Percentiles rank a stretch among this genome's conserved stretches.
phyloP scores from a whole-genome alignment of 805 yeast species.

The Kodamaea kaohsiungensis region DNA sequence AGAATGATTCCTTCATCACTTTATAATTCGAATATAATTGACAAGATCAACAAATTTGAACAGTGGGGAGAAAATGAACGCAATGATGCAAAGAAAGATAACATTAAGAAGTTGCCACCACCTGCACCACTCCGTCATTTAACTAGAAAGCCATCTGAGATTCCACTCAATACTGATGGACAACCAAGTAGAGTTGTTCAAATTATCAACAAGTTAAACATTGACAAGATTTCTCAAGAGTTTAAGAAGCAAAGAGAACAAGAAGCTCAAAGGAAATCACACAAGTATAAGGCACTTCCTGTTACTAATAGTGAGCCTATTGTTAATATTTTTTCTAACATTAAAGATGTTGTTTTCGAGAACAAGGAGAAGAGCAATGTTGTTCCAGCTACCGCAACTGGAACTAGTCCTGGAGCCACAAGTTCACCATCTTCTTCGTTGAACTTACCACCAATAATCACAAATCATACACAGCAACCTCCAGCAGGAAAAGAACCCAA shows the following conservation, averaged over 20 bases:
- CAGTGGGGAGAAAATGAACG: constrained; percentile 17
- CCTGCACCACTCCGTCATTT: constrained; percentile 17
- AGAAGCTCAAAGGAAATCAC: constrained; percentile 63
- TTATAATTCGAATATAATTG: constrained; percentile 22
- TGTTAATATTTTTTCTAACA: constrained; percentile 87
- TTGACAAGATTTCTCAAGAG: constrained; percentile 78
- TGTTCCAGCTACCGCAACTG: not conserved
- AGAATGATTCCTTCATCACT: constrained; percentile 23
- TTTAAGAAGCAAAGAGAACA: constrained; percentile 84
- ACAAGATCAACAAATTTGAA: constrained; percentile 16
- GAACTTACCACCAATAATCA: not conserved
- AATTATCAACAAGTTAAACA: constrained; percentile 70
- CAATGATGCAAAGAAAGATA: constrained; percentile 8
- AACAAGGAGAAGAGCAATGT: constrained; percentile 11
- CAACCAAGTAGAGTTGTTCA: constrained; percentile 51
- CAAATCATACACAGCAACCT: not conserved
- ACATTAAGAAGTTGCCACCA: constrained; percentile 13
- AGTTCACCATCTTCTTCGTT: not conserved
- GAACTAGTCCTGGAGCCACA: not conserved
- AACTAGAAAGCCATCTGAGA: constrained; percentile 12
- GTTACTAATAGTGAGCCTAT: constrained; percentile 78
- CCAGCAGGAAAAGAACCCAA: constrained; percentile 2
- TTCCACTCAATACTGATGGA: constrained; percentile 2
- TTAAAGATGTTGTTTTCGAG: constrained; percentile 77
- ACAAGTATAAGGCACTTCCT: constrained; percentile 67